Percentiles rank a stretch among this genome's conserved stretches.
Conservation (phyloP, 2,329 filamentous ascomycete genomes). For the Magnaporthiopsis rhizophila region DNA sequence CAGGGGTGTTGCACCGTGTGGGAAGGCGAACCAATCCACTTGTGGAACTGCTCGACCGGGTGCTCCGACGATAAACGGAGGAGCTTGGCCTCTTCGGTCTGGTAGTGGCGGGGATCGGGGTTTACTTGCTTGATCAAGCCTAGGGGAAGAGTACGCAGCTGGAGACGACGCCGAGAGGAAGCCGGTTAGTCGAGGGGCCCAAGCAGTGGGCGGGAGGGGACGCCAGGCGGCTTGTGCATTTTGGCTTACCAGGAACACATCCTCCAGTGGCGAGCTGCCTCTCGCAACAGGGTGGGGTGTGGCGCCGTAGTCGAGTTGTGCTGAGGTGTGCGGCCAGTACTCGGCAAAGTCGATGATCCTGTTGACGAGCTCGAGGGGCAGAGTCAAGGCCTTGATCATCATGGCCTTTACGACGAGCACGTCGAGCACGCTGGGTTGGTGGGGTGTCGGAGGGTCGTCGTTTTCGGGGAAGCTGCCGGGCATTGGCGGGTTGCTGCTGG, state of each 20-base stretch:
- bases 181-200: slow-evolving; percentile 2
- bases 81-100: slow-evolving; percentile 9
- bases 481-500: neutral
- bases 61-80: slow-evolving; percentile 20
- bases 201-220: neutral
- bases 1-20: slow-evolving; percentile 39
- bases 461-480: neutral
- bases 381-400: slow-evolving; percentile 30
- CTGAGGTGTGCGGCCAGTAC: slow-evolving; percentile 49
- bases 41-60: slow-evolving; percentile 22
- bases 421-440: slow-evolving; percentile 36
- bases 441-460: neutral
- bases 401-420: slow-evolving; percentile 40
- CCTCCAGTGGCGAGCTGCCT: slow-evolving; percentile 17
- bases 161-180: neutral
- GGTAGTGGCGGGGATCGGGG: slow-evolving; percentile 15
- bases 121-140: slow-evolving; percentile 26
- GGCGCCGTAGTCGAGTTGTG: slow-evolving; percentile 21
- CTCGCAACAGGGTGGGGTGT: slow-evolving; percentile 6
- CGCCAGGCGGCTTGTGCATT: neutral
- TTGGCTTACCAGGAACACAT: slow-evolving; percentile 31
- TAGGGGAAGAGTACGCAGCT: slow-evolving; percentile 33
- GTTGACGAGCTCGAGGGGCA: slow-evolving; percentile 50
- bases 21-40: slow-evolving; percentile 30
- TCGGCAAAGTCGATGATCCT: slow-evolving; percentile 50